Base-by-base conservation (phyloP, 2,329 filamentous ascomycete species). In the Aspergillus sp. region DNA sequence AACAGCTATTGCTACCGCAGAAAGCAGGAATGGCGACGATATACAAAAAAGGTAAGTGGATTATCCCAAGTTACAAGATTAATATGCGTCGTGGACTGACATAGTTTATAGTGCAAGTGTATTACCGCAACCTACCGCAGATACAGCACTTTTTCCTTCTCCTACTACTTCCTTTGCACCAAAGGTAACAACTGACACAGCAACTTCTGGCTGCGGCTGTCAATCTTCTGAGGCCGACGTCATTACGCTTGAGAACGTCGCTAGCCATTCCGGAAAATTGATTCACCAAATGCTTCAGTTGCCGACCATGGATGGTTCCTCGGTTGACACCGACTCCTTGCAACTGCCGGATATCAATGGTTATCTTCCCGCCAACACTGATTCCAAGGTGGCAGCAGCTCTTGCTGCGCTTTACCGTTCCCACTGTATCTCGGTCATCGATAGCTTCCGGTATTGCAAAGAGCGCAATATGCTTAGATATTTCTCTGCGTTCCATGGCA, bases 381-480 rank as follows among this genome's bases (percentile, higher is more conserved):
- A 99, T 72, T 80, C 84, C 1, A 93, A 98, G 69, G 89, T 92
- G 7, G 93, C 92, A 24, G 90, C 90, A 67, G 93, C 92, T 4
- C 80, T 99, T 20, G 86, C 87, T 39, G 93, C 93, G 4, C 82
- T 98, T 22, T 99, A 99, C 71, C 87, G 92, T 50, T 95, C 93
- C 3, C 93, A 98, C 71, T 96, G 93, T 73, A 97, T 95, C 13
- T 97, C 93, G 1, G 83, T 99, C 5, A 89, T 99, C 33, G 95
- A 99, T 75, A 93, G 91, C 66, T 92, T 99, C 61, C 89, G 95
- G 30, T 98, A 91, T 73, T 97, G 93, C 81, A 96, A 95, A 70
- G 91, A 97, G 74, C 96, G 96, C 77, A 93, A 92, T 6, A 96
- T 99, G 73, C 96, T 96, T 72, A 91, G 96, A 64, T 84, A 97